phyloP scores from a whole-genome alignment of 306 rosid species.

The Trifolium dubium region DNA sequence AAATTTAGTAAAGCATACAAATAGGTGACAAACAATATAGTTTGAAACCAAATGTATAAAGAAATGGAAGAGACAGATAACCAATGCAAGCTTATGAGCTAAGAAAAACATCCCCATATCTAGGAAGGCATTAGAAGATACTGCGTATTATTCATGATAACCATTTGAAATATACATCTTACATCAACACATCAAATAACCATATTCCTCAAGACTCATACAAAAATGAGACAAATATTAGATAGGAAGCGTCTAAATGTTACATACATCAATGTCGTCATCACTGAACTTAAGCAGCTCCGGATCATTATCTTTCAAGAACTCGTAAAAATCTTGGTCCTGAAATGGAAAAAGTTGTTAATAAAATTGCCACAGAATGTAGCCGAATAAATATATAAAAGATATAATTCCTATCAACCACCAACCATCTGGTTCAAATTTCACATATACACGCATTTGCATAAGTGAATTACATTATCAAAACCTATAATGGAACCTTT shows the following conservation, averaged over 20 bases:
- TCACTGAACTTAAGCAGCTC: constrained; percentile 81
- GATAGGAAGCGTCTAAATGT: constrained; percentile 19
- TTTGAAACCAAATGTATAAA: not conserved
- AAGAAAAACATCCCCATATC: constrained; percentile 5
- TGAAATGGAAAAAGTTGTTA: constrained; percentile 48
- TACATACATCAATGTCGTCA: constrained; percentile 62
- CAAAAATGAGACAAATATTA: not conserved
- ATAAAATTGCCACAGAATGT: constrained; percentile 33
- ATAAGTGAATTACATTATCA: constrained; percentile 19
- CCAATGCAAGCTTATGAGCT: not conserved
- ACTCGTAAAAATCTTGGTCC: constrained; percentile 90
- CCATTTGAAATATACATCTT: constrained; percentile 5
- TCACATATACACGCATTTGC: constrained; percentile 5
- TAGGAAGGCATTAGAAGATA: constrained; percentile 18
- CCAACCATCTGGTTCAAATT: constrained; percentile 13
- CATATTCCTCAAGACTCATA: constrained; percentile 26
- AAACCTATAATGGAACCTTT: constrained; percentile 29
- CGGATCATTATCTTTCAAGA: constrained; percentile 75
- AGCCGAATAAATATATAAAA: constrained; percentile 16
- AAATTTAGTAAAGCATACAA: constrained; percentile 10
- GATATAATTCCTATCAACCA: constrained; percentile 25
- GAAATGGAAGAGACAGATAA: not conserved
- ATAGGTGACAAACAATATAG: not conserved
- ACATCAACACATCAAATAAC: constrained; percentile 1
- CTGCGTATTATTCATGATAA: constrained; percentile 19